A percentile compares a stretch with the other conserved stretches of the same genome.
These are phyloP conservation scores for Nakazawaea molendinolei DNA, from an alignment of 805 yeast genomes.

Conservation along the genomic window DNA sequence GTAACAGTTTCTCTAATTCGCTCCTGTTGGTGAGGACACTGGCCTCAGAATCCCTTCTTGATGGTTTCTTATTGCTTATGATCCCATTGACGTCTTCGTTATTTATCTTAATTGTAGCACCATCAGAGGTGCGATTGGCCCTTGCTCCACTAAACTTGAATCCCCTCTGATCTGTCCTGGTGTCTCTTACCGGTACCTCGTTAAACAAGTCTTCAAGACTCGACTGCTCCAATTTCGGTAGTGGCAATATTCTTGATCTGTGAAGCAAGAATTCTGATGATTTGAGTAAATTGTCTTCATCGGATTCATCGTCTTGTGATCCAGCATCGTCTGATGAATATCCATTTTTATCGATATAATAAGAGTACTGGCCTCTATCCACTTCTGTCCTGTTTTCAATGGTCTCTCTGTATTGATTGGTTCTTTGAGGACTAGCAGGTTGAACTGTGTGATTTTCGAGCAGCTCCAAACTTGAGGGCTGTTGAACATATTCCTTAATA, in stretches of 20 bases:
- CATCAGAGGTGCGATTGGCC: not conserved
- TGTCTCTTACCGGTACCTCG: not conserved
- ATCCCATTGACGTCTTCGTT: constrained; percentile 9
- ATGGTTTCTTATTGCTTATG: not conserved
- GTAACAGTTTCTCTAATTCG: constrained; percentile 9
- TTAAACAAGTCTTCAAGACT: constrained; percentile 3
- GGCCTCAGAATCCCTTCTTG: constrained; percentile 2
- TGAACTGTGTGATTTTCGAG: too few species aligned
- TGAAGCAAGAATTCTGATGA: constrained; percentile 9
- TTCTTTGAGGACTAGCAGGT: too few species aligned
- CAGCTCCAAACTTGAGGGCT: too few species aligned
- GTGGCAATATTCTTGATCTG: constrained; percentile 4
- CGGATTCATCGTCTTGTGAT: constrained; percentile 4
- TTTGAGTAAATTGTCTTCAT: constrained; percentile 1
- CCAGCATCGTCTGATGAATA: not conserved
- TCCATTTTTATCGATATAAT: constrained; percentile 6
- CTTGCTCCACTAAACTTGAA: not conserved
- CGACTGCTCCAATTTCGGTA: constrained; percentile 2
- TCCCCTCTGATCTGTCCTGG: not conserved
- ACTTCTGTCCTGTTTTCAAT: constrained; percentile 1
- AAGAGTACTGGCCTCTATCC: constrained; percentile 5
- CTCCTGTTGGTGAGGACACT: constrained; percentile 11
- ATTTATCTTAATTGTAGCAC: not conserved
- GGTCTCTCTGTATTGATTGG: too few species aligned
- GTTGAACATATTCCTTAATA: too few species aligned